phyloP scores from a whole-genome alignment of 768 basidiomycete species.

The Hygrophorus russula region DNA sequence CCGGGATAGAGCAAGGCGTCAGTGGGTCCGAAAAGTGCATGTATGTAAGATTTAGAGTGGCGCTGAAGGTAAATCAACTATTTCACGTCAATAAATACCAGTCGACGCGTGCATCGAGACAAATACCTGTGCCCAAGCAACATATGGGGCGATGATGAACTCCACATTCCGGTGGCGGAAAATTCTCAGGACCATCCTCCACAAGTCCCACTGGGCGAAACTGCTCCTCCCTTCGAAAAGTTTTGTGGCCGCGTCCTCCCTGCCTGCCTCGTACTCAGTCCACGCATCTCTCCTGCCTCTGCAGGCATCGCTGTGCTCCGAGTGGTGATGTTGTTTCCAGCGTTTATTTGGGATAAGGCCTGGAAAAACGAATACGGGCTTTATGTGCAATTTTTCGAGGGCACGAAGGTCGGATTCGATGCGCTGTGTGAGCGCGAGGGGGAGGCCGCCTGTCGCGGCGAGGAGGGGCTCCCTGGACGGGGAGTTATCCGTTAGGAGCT shows the following conservation, averaged over 20 bases:
- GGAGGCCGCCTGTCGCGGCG: conserved; percentile 91
- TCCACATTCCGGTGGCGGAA: conserved; percentile 94
- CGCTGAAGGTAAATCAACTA: conserved; percentile 93
- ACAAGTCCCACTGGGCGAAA: conserved; percentile 82
- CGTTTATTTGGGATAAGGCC: conserved; percentile 75
- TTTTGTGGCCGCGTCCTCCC: conserved; percentile 81
- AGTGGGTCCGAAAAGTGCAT: conserved; percentile 85
- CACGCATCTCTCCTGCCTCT: conserved; percentile 79
- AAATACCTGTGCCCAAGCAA: conserved; percentile 88
- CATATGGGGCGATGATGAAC: conserved; percentile 91
- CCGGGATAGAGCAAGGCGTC: conserved; percentile 84
- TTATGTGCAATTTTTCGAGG: conserved; percentile 87
- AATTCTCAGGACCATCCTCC: conserved; percentile 84
- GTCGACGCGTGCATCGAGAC: conserved; percentile 4
- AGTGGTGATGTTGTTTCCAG: conserved; percentile 47
- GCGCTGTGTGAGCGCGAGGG: conserved; percentile 74
- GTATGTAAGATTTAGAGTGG: conserved; percentile 88
- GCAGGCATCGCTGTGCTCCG: conserved; percentile 56
- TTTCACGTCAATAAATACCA: neutral
- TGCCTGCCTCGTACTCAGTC: conserved; percentile 86
- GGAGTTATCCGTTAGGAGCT: conserved; percentile 63
- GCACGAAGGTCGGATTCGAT: conserved; percentile 88
- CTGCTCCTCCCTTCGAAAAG: conserved; percentile 70
- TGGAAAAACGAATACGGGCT: conserved; percentile 97
- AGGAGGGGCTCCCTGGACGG: conserved; percentile 82